Conservation (phyloP, 306 rosid genomes). For the Castanospermum australe region DNA sequence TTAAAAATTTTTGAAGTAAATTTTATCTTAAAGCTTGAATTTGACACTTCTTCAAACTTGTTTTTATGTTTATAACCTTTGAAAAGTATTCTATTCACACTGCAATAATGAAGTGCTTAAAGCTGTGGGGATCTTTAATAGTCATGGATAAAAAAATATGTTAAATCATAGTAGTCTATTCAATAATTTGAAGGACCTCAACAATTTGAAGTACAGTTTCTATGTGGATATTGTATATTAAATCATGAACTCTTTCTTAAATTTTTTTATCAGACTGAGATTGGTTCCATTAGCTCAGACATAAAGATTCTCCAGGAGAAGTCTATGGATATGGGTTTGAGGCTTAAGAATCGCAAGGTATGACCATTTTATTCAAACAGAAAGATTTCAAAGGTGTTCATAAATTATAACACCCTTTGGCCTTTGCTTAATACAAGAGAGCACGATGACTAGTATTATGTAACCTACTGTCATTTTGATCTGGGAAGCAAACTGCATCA, state of each 20-base stretch:
- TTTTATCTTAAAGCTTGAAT: background rate
- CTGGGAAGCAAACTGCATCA: background rate
- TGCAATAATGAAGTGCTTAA: background rate
- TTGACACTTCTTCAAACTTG: background rate
- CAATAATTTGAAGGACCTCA: background rate
- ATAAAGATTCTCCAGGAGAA: conserved; percentile 96
- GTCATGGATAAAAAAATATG: background rate
- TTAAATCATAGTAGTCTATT: no score
- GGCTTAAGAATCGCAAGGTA: conserved; percentile 99
- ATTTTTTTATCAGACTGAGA: conserved; percentile 62
- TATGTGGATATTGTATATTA: conserved; percentile 4
- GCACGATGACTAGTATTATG: background rate
- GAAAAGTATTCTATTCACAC: background rate
- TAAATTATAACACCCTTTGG: background rate
- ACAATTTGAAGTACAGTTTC: background rate
- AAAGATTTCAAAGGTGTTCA: background rate
- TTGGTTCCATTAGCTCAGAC: conserved; percentile 98
- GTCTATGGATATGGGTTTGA: conserved; percentile 96
- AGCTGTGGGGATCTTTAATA: background rate
- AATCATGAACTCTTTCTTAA: conserved; percentile 19
- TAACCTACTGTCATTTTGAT: background rate
- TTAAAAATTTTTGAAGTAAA: background rate
- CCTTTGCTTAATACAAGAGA: background rate
- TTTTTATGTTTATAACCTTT: no score
- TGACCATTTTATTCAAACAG: background rate